These are phyloP conservation scores for Glycine latifolia DNA, from an alignment of 306 rosid species.

Conservation along the genomic window DNA sequence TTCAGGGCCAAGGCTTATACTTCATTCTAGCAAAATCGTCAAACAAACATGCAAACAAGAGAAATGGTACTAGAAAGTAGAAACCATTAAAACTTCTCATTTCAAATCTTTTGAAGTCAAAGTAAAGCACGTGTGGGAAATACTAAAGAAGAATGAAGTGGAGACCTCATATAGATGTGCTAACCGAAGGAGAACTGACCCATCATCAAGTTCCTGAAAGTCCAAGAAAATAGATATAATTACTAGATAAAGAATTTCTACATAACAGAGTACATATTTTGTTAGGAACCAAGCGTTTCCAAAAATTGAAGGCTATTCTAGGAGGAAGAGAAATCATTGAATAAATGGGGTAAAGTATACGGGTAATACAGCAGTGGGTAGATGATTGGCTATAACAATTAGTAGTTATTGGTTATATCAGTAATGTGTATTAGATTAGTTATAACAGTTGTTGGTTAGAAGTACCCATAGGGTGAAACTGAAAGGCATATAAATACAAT, in stretches of 20 bases:
- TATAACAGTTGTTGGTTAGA: background rate
- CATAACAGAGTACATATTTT: background rate
- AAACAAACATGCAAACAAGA: constrained; percentile 19
- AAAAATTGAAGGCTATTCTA: no score
- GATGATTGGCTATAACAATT: background rate
- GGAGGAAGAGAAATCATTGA: no score
- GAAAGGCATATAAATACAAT: no score
- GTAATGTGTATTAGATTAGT: background rate
- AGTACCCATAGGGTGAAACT: no score
- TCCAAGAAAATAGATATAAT: constrained; percentile 27
- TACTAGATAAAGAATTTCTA: constrained; percentile 7
- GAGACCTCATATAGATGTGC: constrained; percentile 85
- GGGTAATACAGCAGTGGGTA: background rate
- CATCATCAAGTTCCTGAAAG: constrained; percentile 73
- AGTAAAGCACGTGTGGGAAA: constrained; percentile 6
- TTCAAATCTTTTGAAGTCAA: background rate
- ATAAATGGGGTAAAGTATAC: background rate
- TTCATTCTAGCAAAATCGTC: constrained; percentile 19
- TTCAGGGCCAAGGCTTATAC: background rate
- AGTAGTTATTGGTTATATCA: background rate
- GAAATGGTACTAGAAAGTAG: background rate
- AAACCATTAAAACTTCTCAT: background rate
- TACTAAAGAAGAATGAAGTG: constrained; percentile 27
- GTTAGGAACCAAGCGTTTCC: no score
- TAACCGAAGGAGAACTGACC: constrained; percentile 72